phyloP scores from a whole-genome alignment of 352 stramenopile genomes.

The Phytophthora europaea region DNA sequence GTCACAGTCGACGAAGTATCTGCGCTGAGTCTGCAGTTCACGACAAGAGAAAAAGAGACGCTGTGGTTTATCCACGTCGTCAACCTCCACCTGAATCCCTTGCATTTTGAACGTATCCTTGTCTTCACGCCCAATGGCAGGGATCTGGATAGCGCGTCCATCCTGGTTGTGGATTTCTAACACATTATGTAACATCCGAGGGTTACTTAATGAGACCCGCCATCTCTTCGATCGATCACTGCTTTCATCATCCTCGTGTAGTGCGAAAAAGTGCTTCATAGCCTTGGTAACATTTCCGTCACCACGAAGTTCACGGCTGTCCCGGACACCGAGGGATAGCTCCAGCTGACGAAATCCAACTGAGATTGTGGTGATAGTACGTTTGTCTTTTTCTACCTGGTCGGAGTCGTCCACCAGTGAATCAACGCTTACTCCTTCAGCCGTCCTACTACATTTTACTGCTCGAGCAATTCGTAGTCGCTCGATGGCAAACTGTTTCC shows the following conservation, averaged over 20 bases:
- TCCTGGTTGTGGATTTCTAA: conserved; percentile 19
- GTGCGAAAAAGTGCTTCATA: conserved; percentile 25
- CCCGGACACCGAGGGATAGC: conserved; percentile 30
- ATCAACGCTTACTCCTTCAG: conserved; percentile 19
- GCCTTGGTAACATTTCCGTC: conserved; percentile 1
- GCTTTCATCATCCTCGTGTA: neutral
- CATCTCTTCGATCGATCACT: conserved; percentile 2
- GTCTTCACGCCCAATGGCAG: conserved; percentile 12
- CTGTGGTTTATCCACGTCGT: conserved; percentile 47
- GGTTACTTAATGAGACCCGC: conserved; percentile 26
- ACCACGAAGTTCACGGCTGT: conserved; percentile 9
- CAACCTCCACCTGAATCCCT: conserved; percentile 55
- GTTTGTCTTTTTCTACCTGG: conserved; percentile 33
- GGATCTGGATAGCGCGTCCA: conserved; percentile 17
- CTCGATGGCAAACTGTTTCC: conserved; percentile 69
- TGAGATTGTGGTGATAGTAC: conserved; percentile 31
- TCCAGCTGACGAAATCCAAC: conserved; percentile 45
- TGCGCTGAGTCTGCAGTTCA: conserved; percentile 55
- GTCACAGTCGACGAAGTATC: conserved; percentile 60
- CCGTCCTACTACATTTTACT: conserved; percentile 31
- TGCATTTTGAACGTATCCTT: conserved; percentile 32
- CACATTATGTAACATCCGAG: conserved; percentile 17
- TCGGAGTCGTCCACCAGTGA: conserved; percentile 3
- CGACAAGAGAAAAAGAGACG: conserved; percentile 65
- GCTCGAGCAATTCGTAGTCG: conserved; percentile 49